A percentile compares a stretch with the other conserved stretches of the same genome.
Evolutionary conservation across 129 eudicot species (phyloP).

Genomic region (Calendula officinalis): DNA sequence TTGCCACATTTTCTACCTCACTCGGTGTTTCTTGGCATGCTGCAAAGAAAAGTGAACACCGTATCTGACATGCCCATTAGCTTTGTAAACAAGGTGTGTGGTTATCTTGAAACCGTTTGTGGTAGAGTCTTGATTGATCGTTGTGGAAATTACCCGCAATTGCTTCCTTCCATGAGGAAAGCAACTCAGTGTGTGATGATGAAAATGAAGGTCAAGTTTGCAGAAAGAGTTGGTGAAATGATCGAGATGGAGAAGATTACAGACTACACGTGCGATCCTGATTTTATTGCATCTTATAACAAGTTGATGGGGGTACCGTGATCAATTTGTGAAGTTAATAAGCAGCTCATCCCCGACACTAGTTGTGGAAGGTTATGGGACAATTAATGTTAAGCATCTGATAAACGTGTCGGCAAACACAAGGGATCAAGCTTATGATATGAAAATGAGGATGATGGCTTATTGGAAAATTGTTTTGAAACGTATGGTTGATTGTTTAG

Average conservation of each 20-base stretch:
- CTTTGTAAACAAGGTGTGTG: constrained; percentile 29
- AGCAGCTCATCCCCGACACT: no score
- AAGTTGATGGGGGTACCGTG: constrained; percentile 18
- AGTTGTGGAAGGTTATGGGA: constrained; percentile 12
- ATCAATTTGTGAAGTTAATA: background rate
- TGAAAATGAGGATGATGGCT: constrained; percentile 38
- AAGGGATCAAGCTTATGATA: constrained; percentile 33
- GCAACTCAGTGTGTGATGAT: constrained; percentile 15
- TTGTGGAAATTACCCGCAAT: constrained; percentile 27
- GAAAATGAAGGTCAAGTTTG: constrained; percentile 13
- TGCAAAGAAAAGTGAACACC: constrained; percentile 16
- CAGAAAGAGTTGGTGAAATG: constrained; percentile 28
- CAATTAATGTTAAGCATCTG: constrained; percentile 11
- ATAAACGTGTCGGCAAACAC: background rate
- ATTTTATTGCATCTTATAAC: constrained; percentile 20
- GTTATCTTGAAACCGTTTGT: constrained; percentile 24
- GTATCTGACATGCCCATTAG: constrained; percentile 13
- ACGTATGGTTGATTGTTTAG: constrained; percentile 35
- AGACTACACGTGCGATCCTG: constrained; percentile 37
- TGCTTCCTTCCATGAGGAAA: constrained; percentile 27
- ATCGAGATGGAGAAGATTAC: constrained; percentile 35
- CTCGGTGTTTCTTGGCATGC: constrained; percentile 23
- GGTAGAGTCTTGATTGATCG: constrained; percentile 13
- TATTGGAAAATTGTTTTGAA: constrained; percentile 38
- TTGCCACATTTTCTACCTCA: constrained; percentile 28